phyloP scores from a whole-genome alignment of 2,329 filamentous ascomycete species.

The Sphaerulina vaccinii region DNA sequence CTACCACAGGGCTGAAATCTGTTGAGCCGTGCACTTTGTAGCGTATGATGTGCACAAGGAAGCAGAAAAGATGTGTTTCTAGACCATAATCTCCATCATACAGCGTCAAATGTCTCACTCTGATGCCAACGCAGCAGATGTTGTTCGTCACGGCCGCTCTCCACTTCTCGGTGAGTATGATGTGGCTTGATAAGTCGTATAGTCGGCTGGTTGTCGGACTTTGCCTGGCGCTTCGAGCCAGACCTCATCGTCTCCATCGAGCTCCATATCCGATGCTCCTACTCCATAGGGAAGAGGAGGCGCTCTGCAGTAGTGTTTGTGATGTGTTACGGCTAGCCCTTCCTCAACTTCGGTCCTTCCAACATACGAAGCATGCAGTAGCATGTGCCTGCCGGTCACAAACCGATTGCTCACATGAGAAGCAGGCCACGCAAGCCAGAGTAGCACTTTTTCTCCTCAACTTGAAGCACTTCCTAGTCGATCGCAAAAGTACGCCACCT shows the following conservation, averaged over 20 bases:
- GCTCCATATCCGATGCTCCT: constrained; percentile 1
- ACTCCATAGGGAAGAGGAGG: constrained; percentile 4
- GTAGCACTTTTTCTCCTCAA: not conserved
- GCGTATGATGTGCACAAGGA: not conserved
- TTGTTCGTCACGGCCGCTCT: not conserved
- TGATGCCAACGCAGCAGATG: not conserved
- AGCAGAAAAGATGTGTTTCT: too few relatives aligned
- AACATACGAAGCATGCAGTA: not conserved
- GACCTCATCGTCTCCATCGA: not conserved
- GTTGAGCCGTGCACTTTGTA: not conserved
- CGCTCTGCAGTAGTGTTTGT: not conserved
- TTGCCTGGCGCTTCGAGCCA: constrained; percentile 1
- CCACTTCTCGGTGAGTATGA: not conserved
- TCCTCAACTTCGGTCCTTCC: not conserved
- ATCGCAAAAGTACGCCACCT: constrained; percentile 2
- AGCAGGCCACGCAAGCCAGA: constrained; percentile 5
- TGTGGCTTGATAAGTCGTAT: not conserved
- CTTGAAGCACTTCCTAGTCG: not conserved
- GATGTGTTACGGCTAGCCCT: not conserved
- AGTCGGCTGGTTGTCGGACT: not conserved
- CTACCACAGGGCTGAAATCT: not conserved
- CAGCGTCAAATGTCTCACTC: not conserved
- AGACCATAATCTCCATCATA: not conserved
- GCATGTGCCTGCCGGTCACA: not conserved
- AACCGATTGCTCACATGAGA: not conserved